Percentiles rank a stretch among this genome's conserved stretches.
These are phyloP conservation scores for Alternaria sp. DNA, from an alignment of 2,329 filamentous ascomycete species.

Conservation along the genomic window DNA sequence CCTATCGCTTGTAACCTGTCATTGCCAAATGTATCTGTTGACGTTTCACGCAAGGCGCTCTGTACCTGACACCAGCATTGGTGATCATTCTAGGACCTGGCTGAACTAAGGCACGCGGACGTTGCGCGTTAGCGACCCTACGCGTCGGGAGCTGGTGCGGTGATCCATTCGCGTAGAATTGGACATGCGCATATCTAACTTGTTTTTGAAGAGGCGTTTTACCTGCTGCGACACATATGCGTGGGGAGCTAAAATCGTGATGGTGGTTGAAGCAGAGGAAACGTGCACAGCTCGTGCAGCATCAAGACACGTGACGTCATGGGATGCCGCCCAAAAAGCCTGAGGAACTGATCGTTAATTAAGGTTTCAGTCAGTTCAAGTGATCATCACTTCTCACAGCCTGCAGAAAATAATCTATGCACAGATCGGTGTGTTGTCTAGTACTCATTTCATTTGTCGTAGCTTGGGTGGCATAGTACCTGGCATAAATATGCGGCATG, in stretches of 20 bases:
- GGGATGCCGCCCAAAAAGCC: background rate
- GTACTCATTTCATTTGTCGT: background rate
- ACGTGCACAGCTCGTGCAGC: background rate
- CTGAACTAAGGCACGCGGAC: background rate
- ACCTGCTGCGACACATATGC: background rate
- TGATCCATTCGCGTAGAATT: background rate
- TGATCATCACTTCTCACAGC: background rate
- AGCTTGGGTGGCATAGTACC: background rate
- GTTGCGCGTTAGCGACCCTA: background rate
- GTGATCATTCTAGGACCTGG: background rate
- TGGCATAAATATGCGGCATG: background rate
- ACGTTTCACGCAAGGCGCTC: background rate
- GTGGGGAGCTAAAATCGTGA: background rate
- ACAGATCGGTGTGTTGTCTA: background rate
- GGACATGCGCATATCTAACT: background rate
- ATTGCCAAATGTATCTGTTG: background rate
- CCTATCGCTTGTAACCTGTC: background rate
- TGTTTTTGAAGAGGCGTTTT: background rate
- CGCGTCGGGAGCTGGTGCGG: background rate
- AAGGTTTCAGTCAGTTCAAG: background rate
- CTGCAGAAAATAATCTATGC: background rate
- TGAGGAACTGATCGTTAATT: background rate
- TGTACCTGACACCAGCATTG: background rate
- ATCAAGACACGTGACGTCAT: background rate
- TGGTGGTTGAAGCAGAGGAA: background rate